Evolutionary conservation across 2,329 filamentous ascomycete species (phyloP).

Genomic region (Xylariales sp.): DNA sequence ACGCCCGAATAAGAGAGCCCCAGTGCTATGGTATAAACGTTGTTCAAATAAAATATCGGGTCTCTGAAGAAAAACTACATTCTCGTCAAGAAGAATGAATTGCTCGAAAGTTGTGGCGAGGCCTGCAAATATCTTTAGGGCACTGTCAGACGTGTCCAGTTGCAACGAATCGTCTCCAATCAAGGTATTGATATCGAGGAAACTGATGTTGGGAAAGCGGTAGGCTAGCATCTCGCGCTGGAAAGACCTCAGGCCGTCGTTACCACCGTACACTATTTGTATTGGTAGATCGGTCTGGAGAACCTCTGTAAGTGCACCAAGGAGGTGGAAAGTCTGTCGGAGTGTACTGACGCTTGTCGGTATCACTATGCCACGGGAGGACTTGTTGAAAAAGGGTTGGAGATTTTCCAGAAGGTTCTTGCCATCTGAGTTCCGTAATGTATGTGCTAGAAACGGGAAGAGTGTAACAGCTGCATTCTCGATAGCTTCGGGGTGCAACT

Average conservation of each 20-base stretch:
- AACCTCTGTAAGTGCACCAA: not conserved
- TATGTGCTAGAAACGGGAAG: not conserved
- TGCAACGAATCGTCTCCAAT: not conserved
- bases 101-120: constrained; percentile 3
- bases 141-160: not conserved
- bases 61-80: not conserved
- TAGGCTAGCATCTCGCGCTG: constrained; percentile 2
- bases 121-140: not conserved
- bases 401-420: not conserved
- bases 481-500: not conserved
- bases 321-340: constrained; percentile 1
- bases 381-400: not conserved
- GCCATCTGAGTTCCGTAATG: not conserved
- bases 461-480: not conserved
- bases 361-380: not conserved
- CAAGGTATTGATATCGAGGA: not conserved
- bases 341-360: not conserved
- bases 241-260: constrained; percentile 2
- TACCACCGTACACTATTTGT: not conserved
- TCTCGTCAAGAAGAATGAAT: not conserved
- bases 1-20: not conserved
- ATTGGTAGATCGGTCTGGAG: not conserved
- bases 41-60: not conserved
- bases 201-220: not conserved
- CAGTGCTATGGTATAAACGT: not conserved